Conservation (phyloP, 1,139 yeast genomes). For the Candida sp. region DNA sequence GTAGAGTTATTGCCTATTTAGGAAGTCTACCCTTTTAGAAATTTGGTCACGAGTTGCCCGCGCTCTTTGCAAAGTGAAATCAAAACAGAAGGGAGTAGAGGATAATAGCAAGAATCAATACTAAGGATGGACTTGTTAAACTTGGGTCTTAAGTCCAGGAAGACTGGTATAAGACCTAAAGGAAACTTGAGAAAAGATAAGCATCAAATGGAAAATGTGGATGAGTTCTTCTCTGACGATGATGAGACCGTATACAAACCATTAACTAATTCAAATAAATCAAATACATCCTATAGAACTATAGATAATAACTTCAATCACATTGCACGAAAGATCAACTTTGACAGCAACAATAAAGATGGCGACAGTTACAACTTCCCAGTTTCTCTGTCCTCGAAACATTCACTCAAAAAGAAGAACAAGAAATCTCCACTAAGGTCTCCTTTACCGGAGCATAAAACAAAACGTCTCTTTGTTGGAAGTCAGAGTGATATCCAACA, state of each 20-base stretch:
- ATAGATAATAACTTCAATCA: conserved; percentile 8
- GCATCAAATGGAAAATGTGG: conserved; percentile 75
- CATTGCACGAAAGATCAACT: conserved; percentile 36
- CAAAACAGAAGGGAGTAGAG: not conserved
- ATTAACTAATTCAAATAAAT: not conserved
- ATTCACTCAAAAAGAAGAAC: conserved; percentile 13
- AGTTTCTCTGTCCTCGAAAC: conserved; percentile 18
- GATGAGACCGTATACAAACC: conserved; percentile 22
- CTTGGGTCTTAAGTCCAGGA: conserved; percentile 54
- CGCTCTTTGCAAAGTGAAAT: not conserved
- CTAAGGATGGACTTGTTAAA: conserved; percentile 44
- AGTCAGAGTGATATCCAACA: conserved; percentile 3
- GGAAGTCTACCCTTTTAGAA: not conserved
- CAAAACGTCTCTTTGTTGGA: not conserved
- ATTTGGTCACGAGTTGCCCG: not conserved
- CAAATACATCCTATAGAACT: conserved; percentile 2
- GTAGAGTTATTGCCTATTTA: not conserved
- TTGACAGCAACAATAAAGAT: conserved; percentile 28
- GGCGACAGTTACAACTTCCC: conserved; percentile 34
- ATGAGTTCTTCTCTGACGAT: conserved; percentile 62
- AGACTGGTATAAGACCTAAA: conserved; percentile 56
- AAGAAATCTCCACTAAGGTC: conserved; percentile 32
- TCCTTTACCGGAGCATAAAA: conserved; percentile 23
- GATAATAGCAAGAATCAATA: no score
- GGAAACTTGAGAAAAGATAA: conserved; percentile 55